Evolutionary conservation across 2,329 filamentous ascomycete genomes (phyloP).

Genomic region (Trichoderma oligosporum): DNA sequence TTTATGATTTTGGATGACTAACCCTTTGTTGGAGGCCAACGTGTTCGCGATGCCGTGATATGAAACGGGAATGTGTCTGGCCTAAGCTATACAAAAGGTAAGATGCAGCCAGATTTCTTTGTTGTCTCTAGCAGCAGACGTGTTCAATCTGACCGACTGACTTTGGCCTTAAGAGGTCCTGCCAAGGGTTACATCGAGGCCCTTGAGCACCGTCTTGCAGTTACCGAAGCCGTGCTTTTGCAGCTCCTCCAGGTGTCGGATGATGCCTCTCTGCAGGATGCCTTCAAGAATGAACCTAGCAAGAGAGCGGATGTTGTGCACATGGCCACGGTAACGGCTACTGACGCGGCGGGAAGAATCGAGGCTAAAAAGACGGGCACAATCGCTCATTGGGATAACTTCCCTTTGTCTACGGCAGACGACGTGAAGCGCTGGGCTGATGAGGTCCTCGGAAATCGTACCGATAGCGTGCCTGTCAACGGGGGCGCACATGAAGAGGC

Average conservation of each 20-base stretch:
- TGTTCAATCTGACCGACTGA: neutral
- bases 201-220: constrained; percentile 10
- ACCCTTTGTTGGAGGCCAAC: neutral
- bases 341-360: constrained; percentile 11
- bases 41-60: constrained; percentile 14
- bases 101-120: neutral
- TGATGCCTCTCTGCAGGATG: neutral
- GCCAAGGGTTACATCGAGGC: constrained; percentile 15
- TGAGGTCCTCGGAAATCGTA: constrained; percentile 1
- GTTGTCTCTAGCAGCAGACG: no score
- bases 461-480: neutral
- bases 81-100: constrained; percentile 17
- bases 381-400: constrained; percentile 15
- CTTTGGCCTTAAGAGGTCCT: neutral
- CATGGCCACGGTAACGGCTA: neutral
- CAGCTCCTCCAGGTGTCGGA: constrained; percentile 8
- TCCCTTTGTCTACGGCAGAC: constrained; percentile 4
- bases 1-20: neutral
- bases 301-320: neutral
- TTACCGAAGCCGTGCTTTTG: constrained; percentile 10
- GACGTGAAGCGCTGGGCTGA: constrained; percentile 14
- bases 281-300: constrained; percentile 5
- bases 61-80: constrained; percentile 15
- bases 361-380: constrained; percentile 16
- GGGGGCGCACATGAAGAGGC: neutral